Evolutionary conservation across 805 yeast species (phyloP).

Genomic region (Lachancea mirantina): DNA sequence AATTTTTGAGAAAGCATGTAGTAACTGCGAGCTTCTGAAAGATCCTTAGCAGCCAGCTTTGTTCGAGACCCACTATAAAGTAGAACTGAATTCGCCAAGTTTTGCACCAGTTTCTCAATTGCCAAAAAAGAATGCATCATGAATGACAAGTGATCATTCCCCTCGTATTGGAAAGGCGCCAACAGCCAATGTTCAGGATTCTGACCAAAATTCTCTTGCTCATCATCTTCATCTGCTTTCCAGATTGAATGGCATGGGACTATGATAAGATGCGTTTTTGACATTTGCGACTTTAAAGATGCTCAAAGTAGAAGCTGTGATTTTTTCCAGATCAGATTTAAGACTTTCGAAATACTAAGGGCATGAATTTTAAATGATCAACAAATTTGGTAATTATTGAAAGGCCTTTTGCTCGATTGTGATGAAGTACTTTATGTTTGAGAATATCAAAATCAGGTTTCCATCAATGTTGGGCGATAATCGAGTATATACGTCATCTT

Average conservation of each 20-base stretch:
- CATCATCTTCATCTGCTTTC: constrained; percentile 25
- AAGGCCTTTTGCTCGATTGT: too few species aligned
- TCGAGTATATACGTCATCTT: not conserved
- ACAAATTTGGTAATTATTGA: too few species aligned
- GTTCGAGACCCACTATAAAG: constrained; percentile 66
- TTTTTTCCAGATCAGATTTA: too few species aligned
- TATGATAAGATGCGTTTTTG: constrained; percentile 33
- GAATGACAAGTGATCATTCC: constrained; percentile 61
- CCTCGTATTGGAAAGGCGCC: constrained; percentile 61
- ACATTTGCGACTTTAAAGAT: too few species aligned
- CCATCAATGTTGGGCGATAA: too few species aligned
- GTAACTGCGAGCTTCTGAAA: constrained; percentile 59
- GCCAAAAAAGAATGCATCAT: constrained; percentile 51
- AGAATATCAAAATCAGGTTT: too few species aligned
- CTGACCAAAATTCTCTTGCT: constrained; percentile 38
- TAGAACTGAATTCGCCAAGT: constrained; percentile 32
- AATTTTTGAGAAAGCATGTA: constrained; percentile 37
- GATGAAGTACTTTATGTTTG: too few species aligned
- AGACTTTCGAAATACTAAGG: too few species aligned
- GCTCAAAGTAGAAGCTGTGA: too few species aligned
- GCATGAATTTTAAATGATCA: too few species aligned
- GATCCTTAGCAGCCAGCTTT: constrained; percentile 43
- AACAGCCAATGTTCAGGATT: constrained; percentile 53
- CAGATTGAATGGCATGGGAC: constrained; percentile 64
- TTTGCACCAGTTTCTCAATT: constrained; percentile 30